These are phyloP conservation scores for Candolleomyces efflorescens DNA, from an alignment of 768 basidiomycete genomes.

Conservation along the genomic window DNA sequence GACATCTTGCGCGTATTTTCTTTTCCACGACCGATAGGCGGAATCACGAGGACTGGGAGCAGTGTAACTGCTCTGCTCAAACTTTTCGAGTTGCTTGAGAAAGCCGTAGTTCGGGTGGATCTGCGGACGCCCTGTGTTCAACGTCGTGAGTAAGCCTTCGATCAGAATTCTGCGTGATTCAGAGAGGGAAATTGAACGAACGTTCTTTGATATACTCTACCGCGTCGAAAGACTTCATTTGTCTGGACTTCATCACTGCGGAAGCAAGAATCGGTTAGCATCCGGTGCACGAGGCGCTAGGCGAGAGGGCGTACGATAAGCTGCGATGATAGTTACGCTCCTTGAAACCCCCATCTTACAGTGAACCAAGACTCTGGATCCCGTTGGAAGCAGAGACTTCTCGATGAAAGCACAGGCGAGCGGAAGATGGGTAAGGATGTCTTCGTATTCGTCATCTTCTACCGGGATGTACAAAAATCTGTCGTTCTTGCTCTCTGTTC, in stretches of 20 bases:
- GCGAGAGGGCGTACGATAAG: slow-evolving; percentile 38
- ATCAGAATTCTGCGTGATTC: too few species aligned
- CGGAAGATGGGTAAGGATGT: slow-evolving; percentile 63
- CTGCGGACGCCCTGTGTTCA: slow-evolving; percentile 30
- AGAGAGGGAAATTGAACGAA: slow-evolving; percentile 19
- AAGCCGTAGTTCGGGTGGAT: slow-evolving; percentile 51
- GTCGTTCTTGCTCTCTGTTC: too few species aligned
- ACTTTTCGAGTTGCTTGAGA: slow-evolving; percentile 53
- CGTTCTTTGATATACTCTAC: slow-evolving; percentile 46
- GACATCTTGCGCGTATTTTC: slow-evolving; percentile 48
- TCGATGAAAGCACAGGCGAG: slow-evolving; percentile 59
- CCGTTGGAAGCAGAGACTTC: slow-evolving; percentile 45
- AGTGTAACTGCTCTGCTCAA: slow-evolving; percentile 44
- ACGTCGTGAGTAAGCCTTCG: slow-evolving; percentile 8
- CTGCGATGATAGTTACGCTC: slow-evolving; percentile 57
- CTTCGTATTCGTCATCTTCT: slow-evolving; percentile 43
- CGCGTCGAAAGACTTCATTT: slow-evolving; percentile 39
- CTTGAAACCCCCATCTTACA: slow-evolving; percentile 73
- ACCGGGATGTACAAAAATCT: slow-evolving; percentile 29
- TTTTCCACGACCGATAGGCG: slow-evolving; percentile 56
- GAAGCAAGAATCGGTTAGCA: neutral
- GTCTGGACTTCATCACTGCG: slow-evolving; percentile 47
- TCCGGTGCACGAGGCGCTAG: slow-evolving; percentile 8
- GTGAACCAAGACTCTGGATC: slow-evolving; percentile 64
- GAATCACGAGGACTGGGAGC: slow-evolving; percentile 35